Evolutionary conservation across 2,329 filamentous ascomycete species (phyloP).

Genomic region (Fusarium keratoplasticum): DNA sequence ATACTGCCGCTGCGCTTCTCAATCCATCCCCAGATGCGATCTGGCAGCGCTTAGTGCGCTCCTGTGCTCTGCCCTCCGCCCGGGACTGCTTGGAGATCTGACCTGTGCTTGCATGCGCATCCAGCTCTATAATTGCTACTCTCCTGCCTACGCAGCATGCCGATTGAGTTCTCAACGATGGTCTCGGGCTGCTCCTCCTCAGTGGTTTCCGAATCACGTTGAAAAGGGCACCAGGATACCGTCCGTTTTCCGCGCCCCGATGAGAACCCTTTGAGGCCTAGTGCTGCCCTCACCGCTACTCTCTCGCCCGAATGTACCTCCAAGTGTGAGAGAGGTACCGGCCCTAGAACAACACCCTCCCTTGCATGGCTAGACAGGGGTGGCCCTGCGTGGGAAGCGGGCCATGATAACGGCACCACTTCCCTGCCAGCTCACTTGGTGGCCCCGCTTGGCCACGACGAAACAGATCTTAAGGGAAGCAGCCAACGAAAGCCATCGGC

Average conservation of each 20-base stretch:
- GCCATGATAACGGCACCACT: slow-evolving; percentile 43
- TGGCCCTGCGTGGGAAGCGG: slow-evolving; percentile 17
- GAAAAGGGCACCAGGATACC: slow-evolving; percentile 18
- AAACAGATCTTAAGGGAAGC: slow-evolving; percentile 44
- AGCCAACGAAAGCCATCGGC: slow-evolving; percentile 38
- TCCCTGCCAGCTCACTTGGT: slow-evolving; percentile 43
- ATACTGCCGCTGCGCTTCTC: slow-evolving; percentile 43
- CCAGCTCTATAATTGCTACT: slow-evolving; percentile 28
- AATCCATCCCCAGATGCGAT: slow-evolving; percentile 43
- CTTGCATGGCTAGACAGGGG: slow-evolving; percentile 38
- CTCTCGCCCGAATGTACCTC: slow-evolving; percentile 34
- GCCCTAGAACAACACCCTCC: slow-evolving; percentile 40
- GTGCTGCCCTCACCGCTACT: slow-evolving; percentile 45
- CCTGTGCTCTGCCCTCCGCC: slow-evolving; percentile 42
- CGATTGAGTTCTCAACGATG: slow-evolving; percentile 17
- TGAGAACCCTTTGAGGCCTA: slow-evolving; percentile 40
- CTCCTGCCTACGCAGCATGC: slow-evolving; percentile 21
- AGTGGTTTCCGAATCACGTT: slow-evolving; percentile 14
- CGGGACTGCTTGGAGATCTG: slow-evolving; percentile 42
- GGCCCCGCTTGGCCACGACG: slow-evolving; percentile 33
- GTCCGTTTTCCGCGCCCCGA: slow-evolving; percentile 33
- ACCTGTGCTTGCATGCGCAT: slow-evolving; percentile 45
- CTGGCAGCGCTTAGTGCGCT: slow-evolving; percentile 47
- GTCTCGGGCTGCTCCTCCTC: slow-evolving; percentile 3
- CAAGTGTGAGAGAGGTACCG: slow-evolving; percentile 37